These are phyloP conservation scores for Prunus armeniaca DNA, from an alignment of 306 rosid species.

Conservation along the genomic window DNA sequence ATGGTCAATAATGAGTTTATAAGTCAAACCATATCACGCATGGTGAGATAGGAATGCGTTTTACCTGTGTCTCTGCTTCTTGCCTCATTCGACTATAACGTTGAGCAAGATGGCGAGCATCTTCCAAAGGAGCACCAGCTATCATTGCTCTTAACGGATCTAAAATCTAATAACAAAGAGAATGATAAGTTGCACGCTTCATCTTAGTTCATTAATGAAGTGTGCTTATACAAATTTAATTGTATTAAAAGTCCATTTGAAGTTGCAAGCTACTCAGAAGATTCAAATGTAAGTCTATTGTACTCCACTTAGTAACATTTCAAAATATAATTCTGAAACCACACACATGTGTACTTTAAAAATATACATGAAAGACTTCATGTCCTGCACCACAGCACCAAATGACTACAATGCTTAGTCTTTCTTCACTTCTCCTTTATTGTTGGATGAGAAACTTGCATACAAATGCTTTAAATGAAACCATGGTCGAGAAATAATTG, in stretches of 20 bases:
- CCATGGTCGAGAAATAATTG: background rate
- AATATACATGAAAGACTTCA: background rate
- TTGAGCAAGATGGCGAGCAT: conserved; percentile 98
- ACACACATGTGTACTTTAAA: background rate
- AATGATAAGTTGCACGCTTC: conserved; percentile 22
- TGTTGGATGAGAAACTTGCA: background rate
- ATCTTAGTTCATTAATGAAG: conserved; percentile 14
- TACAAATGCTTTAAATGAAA: background rate
- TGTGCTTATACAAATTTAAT: background rate
- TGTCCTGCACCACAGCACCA: background rate
- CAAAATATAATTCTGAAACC: background rate
- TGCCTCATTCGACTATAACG: conserved; percentile 97
- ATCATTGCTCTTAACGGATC: conserved; percentile 97
- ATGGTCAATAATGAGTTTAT: conserved; percentile 29
- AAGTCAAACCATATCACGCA: conserved; percentile 5
- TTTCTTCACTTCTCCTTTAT: background rate
- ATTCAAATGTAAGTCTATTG: background rate
- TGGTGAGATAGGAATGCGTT: conserved; percentile 1
- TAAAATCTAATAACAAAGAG: conserved; percentile 55
- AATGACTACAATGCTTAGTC: background rate
- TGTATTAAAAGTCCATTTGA: background rate
- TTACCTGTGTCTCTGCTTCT: conserved; percentile 85
- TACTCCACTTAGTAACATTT: background rate
- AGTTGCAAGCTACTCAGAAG: background rate
- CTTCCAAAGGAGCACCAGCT: conserved; percentile 85